phyloP scores from a whole-genome alignment of 1,284 basidiomycete species.

The Wallemia hederae region DNA sequence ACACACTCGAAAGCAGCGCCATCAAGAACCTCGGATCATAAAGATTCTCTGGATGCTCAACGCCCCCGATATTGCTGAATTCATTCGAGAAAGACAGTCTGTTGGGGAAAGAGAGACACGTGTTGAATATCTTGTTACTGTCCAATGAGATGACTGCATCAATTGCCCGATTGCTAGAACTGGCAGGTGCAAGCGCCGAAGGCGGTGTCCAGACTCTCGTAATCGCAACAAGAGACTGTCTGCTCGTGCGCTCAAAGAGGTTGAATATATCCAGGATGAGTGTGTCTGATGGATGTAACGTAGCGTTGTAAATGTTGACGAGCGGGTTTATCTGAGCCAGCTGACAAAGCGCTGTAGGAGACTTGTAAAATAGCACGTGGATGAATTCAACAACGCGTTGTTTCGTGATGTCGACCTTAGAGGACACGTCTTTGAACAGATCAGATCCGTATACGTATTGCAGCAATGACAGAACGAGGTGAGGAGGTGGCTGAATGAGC shows the following conservation, averaged over 20 bases:
- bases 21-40: constrained; percentile 65
- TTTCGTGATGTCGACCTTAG: neutral
- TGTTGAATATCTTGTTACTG: constrained; percentile 33
- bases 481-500: neutral
- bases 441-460: neutral
- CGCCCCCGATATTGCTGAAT: constrained; percentile 5
- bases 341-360: constrained; percentile 53
- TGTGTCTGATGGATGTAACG: constrained; percentile 31
- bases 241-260: constrained; percentile 43
- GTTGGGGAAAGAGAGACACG: constrained; percentile 39
- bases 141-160: constrained; percentile 44
- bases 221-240: constrained; percentile 30
- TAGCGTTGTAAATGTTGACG: constrained; percentile 39
- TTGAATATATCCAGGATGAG: constrained; percentile 40
- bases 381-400: constrained; percentile 18
- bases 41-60: constrained; percentile 17
- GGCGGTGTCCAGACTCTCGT: constrained; percentile 29
- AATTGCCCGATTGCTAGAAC: constrained; percentile 19
- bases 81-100: constrained; percentile 6
- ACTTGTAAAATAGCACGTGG: constrained; percentile 34
- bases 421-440: neutral
- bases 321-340: constrained; percentile 48
- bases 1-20: constrained; percentile 31
- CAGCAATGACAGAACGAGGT: neutral
- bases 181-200: constrained; percentile 7